Conservation (phyloP, 2,329 filamentous ascomycete species). For the Aureobasidium sp. region DNA sequence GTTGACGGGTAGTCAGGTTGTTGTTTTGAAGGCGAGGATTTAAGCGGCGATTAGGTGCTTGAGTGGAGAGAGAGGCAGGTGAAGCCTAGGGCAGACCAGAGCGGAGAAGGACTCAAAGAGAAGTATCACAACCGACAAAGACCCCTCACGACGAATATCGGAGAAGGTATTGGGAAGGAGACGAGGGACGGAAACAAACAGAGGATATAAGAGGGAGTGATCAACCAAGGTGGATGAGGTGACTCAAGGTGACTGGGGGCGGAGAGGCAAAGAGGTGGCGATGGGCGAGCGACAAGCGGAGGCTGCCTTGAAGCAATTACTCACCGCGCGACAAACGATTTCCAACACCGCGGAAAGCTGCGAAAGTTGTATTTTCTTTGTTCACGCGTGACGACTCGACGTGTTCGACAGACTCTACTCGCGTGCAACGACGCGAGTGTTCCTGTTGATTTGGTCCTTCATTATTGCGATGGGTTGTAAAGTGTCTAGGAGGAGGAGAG, state of each 20-base stretch:
- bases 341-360: neutral
- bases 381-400: neutral
- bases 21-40: neutral
- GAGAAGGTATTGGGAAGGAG: neutral
- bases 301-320: too few relatives aligned
- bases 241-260: neutral
- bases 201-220: neutral
- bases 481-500: neutral
- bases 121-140: neutral
- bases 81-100: neutral
- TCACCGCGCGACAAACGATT: neutral
- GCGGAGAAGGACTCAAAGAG: neutral
- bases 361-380: neutral
- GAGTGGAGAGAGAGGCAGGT: neutral
- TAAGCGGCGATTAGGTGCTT: constrained; percentile 5
- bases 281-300: too few relatives aligned
- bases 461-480: neutral
- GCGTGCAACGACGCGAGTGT: neutral
- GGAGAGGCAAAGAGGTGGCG: neutral
- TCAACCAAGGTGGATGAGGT: neutral
- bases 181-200: neutral
- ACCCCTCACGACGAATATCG: neutral
- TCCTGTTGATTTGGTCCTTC: neutral
- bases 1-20: neutral
- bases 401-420: neutral